Base-by-base conservation (phyloP, 495 filamentous ascomycete species). In the Geoglossum glabrum region DNA sequence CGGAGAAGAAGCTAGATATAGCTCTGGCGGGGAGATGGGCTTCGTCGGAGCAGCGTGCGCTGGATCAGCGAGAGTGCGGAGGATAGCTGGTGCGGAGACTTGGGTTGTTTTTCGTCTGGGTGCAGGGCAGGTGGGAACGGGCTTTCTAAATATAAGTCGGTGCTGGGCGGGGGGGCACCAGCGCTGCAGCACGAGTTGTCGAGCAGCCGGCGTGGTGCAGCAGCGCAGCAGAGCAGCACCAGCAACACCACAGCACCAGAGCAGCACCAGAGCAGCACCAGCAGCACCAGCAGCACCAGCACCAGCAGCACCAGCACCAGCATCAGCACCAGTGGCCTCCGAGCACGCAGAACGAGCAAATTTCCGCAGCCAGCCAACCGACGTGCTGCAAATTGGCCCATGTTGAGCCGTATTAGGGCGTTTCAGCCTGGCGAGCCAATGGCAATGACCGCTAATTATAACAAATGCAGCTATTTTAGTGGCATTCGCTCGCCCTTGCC, bases 71-170 rank as follows among this genome's bases (percentile, higher is more conserved):
- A 34, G n/a, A n/a, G n/a, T n/a, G n/a, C n/a, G n/a, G n/a, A n/a
- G n/a, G n/a, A n/a, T n/a, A n/a, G n/a, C n/a, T n/a, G n/a, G n/a
- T n/a, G n/a, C n/a, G n/a, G n/a, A n/a, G n/a, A n/a, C n/a, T n/a
- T n/a, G n/a, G n/a, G n/a, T 40, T 45, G 19, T 21, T 45, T 45
- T 21, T 21, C 17, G 40, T 45, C 10, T 21, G 40, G 40, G 21
- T 50, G 36, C 36, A 40, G 17, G 36, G 36, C 36, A 40, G 36
- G 36, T 40, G 36, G 36, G 49, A 52, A 52, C 49, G 23, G 49
- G 49, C 9, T 13, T 52, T 52, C 49, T 52, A 52, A 52, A 28
- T 52, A 52, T 52, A 52, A 52, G 49, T 52, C 49, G 11, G 40
- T 21, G 40, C 28, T 52, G 36, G 36, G 36, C 36, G 36, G 5